phyloP scores from a whole-genome alignment of 2,329 filamentous ascomycete species.

The Sporothrix brasiliensis region DNA sequence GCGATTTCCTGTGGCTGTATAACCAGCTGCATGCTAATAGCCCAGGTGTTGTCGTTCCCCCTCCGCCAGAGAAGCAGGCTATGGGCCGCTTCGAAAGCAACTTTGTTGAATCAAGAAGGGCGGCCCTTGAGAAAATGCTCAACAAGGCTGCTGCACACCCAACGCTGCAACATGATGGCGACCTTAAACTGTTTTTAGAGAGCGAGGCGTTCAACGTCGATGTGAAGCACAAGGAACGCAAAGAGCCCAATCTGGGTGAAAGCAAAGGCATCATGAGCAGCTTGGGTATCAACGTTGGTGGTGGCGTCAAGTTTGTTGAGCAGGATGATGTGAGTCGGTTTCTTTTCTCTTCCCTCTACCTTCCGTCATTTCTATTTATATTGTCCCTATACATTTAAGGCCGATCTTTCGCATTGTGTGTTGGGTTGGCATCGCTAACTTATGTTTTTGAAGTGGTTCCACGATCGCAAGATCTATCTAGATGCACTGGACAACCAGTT shows the following conservation, averaged over 20 bases:
- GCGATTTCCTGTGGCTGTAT: slow-evolving; percentile 98
- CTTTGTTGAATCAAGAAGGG: slow-evolving; percentile 90
- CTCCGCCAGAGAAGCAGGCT: slow-evolving; percentile 96
- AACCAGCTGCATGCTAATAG: slow-evolving; percentile 92
- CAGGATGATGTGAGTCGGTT: slow-evolving; percentile 78
- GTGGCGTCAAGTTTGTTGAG: slow-evolving; percentile 90
- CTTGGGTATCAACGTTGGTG: slow-evolving; percentile 76
- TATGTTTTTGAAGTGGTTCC: slow-evolving; percentile 73
- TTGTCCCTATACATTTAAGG: background rate
- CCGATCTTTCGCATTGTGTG: background rate
- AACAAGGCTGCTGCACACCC: slow-evolving; percentile 93
- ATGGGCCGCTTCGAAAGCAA: slow-evolving; percentile 94
- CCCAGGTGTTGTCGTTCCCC: slow-evolving; percentile 90
- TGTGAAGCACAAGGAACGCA: slow-evolving; percentile 95
- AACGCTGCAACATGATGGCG: slow-evolving; percentile 86
- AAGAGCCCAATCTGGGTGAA: slow-evolving; percentile 81
- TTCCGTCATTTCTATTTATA: background rate
- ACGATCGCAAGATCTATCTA: slow-evolving; percentile 91
- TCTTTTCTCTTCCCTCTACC: slow-evolving; percentile 31
- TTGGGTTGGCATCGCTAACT: background rate
- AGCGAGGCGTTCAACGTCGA: slow-evolving; percentile 95
- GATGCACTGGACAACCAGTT: slow-evolving; percentile 92
- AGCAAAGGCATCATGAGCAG: slow-evolving; percentile 92
- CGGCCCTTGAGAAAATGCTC: slow-evolving; percentile 93
- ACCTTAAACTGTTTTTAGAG: slow-evolving; percentile 94